Base-by-base conservation (phyloP, 202 grass and related monocot species). In the Setaria italica region DNA sequence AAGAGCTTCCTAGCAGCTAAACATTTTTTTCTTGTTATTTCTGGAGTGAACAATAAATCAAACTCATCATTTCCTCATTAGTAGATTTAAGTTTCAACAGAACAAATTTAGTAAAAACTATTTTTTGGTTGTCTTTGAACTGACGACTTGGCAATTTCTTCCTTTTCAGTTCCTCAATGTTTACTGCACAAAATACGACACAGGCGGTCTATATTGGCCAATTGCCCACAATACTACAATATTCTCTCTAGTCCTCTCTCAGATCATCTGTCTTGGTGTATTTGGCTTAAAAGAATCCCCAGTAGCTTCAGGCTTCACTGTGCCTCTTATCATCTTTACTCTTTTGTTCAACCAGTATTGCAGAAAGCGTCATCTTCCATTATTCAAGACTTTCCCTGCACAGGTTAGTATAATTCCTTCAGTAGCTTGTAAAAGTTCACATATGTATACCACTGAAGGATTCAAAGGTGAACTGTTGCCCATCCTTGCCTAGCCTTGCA, bases 321-420 rank as follows among this genome's bases (percentile, higher is more conserved):
- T 99, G 67, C 91, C 92, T 82, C 91, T 96, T 57, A 83, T 94
- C 70, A 87, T 99, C 51, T 19, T 94, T 42, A 99, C 93, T 60
- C 88, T 99, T 78, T 78, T 99, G 72, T 99, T 99, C 83, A 88
- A 94, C 51, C 88, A 92, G 74, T 99, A 94, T 55, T 97, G 97
- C 56, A 90, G 90, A 83, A 84, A 91, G 47, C 84, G 92, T 19
- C 87, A 97, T 82, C 74, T 92, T 42, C 92, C 94, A 32, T 74
- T 99, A 72, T 99, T 99, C 87, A 81, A 86, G 74, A 90, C 85
- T 70, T 88, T 90, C 51, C 89, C 90, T 58, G 87, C 94, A 79
- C 94, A 99, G 91, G 97, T 99, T 85, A 75, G 76, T 87, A 63
- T 51, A 65, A 82, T 74, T 76, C 63, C 42, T 41, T 57, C 12